Evolutionary conservation across 148 eudicot genomes (phyloP).

Genomic region (Diospyros lotus): DNA sequence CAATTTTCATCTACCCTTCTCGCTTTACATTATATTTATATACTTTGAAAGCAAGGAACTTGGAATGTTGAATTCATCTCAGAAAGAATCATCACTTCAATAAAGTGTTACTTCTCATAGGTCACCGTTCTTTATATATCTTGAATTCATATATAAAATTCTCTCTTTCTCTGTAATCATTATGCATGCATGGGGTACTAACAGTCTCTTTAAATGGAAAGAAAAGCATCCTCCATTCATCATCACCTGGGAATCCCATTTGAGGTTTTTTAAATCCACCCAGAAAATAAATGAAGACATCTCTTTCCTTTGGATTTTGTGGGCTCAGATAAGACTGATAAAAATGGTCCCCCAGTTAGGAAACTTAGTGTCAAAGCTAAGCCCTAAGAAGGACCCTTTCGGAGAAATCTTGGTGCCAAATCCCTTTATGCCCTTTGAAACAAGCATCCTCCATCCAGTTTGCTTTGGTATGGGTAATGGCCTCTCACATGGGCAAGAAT

Average conservation of each 20-base stretch:
- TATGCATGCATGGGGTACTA: not conserved
- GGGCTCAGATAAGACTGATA: constrained; percentile 33
- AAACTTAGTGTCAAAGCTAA: constrained; percentile 25
- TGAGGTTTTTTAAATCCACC: constrained; percentile 2
- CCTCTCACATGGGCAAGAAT: constrained; percentile 32
- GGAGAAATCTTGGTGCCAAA: constrained; percentile 16
- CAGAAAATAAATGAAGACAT: constrained; percentile 19
- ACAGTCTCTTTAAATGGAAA: too few species aligned
- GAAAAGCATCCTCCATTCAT: not conserved
- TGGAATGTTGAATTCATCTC: not conserved
- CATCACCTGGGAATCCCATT: not conserved
- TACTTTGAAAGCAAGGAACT: not conserved
- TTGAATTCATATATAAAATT: not conserved
- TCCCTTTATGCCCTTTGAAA: not conserved
- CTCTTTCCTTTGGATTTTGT: constrained; percentile 48
- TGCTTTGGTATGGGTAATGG: constrained; percentile 21
- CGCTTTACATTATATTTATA: not conserved
- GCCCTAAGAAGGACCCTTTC: constrained; percentile 11
- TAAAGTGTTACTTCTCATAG: not conserved
- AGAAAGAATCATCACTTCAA: not conserved
- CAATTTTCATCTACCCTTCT: not conserved
- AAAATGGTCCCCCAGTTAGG: constrained; percentile 12
- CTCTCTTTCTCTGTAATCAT: not conserved
- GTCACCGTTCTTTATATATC: not conserved
- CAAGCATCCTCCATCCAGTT: constrained; percentile 5